Evolutionary conservation across 352 stramenopile species (phyloP).

Genomic region (Phytopythium aichiense): DNA sequence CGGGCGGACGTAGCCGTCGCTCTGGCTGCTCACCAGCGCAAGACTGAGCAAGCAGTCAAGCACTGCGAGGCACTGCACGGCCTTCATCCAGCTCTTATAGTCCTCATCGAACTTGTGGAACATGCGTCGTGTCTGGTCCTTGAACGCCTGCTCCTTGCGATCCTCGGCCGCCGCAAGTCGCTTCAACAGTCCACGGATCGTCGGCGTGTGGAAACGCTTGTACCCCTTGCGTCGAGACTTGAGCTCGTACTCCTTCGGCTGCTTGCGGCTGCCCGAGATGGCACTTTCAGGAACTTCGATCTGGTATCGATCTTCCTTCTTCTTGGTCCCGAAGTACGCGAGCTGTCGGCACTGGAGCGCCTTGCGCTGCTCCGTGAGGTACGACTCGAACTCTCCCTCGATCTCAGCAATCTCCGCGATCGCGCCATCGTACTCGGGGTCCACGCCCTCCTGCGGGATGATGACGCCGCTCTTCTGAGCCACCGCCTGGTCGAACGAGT

Average conservation of each 20-base stretch:
- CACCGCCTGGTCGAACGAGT: conserved; percentile 94
- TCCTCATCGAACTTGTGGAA: conserved; percentile 97
- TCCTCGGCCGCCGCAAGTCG: conserved; percentile 75
- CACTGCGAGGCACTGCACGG: conserved; percentile 89
- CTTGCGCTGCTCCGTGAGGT: conserved; percentile 78
- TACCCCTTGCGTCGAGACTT: conserved; percentile 93
- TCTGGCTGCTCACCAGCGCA: conserved; percentile 90
- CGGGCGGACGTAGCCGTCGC: conserved; percentile 91
- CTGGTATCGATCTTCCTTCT: conserved; percentile 95
- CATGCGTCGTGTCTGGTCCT: conserved; percentile 88
- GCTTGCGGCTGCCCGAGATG: conserved; percentile 53
- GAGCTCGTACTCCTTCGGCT: conserved; percentile 93
- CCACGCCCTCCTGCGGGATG: conserved; percentile 91
- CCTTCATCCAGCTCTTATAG: conserved; percentile 92
- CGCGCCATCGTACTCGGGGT: conserved; percentile 93
- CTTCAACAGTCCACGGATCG: conserved; percentile 78
- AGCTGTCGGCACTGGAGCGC: conserved; percentile 79
- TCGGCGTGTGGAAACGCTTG: conserved; percentile 90
- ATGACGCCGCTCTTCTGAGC: conserved; percentile 92
- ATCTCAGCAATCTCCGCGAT: conserved; percentile 86
- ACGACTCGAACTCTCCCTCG: conserved; percentile 88
- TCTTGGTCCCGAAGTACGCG: conserved; percentile 94
- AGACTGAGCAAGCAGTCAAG: conserved; percentile 96
- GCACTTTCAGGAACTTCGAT: conserved; percentile 89
- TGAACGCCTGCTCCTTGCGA: conserved; percentile 74